Conservation (phyloP, 2,329 filamentous ascomycete species). For the Calonectria crousiana region DNA sequence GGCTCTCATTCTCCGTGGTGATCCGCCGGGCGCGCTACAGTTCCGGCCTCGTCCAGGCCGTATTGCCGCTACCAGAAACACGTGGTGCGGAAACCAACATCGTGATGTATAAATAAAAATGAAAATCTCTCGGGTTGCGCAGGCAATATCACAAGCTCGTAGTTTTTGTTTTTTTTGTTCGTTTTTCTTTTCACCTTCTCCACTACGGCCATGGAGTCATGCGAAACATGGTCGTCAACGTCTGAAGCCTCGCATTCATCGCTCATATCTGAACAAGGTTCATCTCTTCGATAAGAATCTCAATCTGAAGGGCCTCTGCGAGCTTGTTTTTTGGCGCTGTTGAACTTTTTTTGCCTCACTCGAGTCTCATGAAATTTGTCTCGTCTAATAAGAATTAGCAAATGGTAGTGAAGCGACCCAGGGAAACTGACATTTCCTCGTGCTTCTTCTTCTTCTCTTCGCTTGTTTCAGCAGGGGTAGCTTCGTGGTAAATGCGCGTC, state of each 20-base stretch:
- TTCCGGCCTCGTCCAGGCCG: slow-evolving; percentile 3
- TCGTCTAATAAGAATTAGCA: slow-evolving; percentile 51
- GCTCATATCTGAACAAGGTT: neutral
- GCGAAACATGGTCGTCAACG: too few species aligned
- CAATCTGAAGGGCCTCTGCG: slow-evolving; percentile 53
- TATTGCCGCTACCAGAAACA: neutral
- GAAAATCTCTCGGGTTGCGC: neutral
- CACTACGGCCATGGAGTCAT: neutral
- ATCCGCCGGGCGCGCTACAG: neutral
- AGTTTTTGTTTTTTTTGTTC: neutral
- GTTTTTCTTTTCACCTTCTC: neutral
- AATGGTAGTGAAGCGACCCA: neutral
- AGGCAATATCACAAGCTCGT: neutral
- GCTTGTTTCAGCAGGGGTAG: slow-evolving; percentile 61
- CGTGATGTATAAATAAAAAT: neutral
- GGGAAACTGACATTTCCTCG: slow-evolving; percentile 56
- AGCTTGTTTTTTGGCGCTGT: slow-evolving; percentile 63
- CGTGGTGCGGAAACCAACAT: neutral
- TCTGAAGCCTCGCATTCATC: neutral
- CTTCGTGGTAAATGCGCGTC: slow-evolving; percentile 58
- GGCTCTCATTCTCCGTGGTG: neutral
- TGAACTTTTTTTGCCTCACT: slow-evolving; percentile 61
- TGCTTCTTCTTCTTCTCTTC: slow-evolving; percentile 62
- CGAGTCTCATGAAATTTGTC: slow-evolving; percentile 60
- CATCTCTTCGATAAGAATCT: slow-evolving; percentile 6